Evolutionary conservation across 2,329 filamentous ascomycete species (phyloP).

Genomic region (Colletotrichum kahawae): DNA sequence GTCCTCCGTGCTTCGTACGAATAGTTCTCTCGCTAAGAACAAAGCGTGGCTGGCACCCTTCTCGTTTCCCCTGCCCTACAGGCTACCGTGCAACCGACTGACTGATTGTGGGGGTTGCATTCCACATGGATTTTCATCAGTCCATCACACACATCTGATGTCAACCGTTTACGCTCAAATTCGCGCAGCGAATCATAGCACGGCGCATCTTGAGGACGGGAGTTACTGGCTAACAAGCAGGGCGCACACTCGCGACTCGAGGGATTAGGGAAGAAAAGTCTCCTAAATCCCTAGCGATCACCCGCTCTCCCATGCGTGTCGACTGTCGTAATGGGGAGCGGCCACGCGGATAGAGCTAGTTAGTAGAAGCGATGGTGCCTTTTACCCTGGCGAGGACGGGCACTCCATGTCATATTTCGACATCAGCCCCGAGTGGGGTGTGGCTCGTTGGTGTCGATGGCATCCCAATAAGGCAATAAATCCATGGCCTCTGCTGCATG

Average conservation of each 20-base stretch:
- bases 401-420: not conserved
- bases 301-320: not conserved
- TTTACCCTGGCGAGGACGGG: not conserved
- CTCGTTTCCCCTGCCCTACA: not conserved
- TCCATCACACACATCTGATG: not conserved
- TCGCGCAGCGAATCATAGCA: not conserved
- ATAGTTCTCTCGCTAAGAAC: not conserved
- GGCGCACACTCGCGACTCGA: not conserved
- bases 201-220: not conserved
- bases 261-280: not conserved
- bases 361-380: not conserved
- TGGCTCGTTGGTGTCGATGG: not conserved
- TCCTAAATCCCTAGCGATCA: constrained; percentile 14
- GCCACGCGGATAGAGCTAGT: not conserved
- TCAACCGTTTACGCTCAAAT: not conserved
- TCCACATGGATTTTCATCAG: not conserved
- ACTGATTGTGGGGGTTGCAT: constrained; percentile 17
- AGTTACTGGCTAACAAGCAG: not conserved
- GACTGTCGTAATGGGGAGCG: not conserved
- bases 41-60: not conserved
- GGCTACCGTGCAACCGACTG: not conserved
- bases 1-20: not conserved
- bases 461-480: not conserved
- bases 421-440: not conserved
- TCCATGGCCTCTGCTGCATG: not conserved